phyloP scores from a whole-genome alignment of 78 protist species.

The Isochrysis galbana region DNA sequence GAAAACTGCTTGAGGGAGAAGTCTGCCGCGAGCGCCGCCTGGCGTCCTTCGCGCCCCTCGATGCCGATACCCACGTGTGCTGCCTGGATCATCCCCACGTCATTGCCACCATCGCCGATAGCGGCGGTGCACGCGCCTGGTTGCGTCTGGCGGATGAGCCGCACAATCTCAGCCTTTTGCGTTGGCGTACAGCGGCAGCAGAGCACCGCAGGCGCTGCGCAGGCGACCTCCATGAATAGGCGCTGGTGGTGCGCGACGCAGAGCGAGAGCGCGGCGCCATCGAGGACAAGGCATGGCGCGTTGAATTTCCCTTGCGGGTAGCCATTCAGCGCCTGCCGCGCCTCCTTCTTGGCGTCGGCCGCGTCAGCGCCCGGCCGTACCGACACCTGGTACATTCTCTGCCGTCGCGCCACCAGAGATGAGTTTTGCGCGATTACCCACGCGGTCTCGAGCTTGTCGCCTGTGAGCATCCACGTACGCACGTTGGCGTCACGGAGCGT shows the following conservation, averaged over 20 bases:
- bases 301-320: constrained; percentile 37
- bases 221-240: constrained; percentile 71
- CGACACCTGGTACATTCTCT: constrained; percentile 56
- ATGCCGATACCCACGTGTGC: constrained; percentile 98
- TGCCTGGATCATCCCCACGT: constrained; percentile 95
- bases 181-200: constrained; percentile 94
- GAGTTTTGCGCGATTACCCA: constrained; percentile 85
- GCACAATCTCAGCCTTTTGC: constrained; percentile 78
- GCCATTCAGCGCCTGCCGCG: constrained; percentile 52
- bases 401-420: constrained; percentile 68
- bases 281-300: constrained; percentile 75
- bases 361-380: constrained; percentile 33
- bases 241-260: constrained; percentile 65
- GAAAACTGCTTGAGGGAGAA: constrained; percentile 87
- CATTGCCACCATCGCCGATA: constrained; percentile 99
- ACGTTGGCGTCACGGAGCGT: constrained; percentile 83
- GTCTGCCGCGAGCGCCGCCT: constrained; percentile 97
- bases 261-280: constrained; percentile 78
- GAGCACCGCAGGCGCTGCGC: constrained; percentile 84
- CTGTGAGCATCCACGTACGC: constrained; percentile 96
- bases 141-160: constrained; percentile 35
- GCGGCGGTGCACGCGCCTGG: constrained; percentile 58
- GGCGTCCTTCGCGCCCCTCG: constrained; percentile 97
- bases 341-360: background rate
- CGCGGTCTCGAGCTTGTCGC: constrained; percentile 87